These are phyloP conservation scores for Canariomyces notabilis DNA, from an alignment of 2,329 filamentous ascomycete species.

Conservation along the genomic window DNA sequence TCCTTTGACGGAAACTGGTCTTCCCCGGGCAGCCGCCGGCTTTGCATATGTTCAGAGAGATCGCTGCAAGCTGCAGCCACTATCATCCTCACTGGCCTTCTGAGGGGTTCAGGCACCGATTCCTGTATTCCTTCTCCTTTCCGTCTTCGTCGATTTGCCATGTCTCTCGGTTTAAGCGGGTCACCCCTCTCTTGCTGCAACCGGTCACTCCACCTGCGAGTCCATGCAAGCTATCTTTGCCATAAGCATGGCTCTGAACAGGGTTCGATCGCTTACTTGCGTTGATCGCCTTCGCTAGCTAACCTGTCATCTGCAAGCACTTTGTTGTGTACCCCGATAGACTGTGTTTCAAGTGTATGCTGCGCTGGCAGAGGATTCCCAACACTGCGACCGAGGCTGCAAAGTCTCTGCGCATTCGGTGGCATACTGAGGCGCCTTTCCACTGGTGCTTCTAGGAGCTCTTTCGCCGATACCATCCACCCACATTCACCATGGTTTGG, in stretches of 20 bases:
- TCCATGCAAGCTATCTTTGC: conserved; percentile 11
- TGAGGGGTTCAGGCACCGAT: not conserved
- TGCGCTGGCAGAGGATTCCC: conserved; percentile 5
- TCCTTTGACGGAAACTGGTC: too few relatives aligned
- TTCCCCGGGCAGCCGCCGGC: not conserved
- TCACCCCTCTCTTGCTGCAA: conserved; percentile 3
- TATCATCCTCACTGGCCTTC: not conserved
- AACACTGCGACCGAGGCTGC: not conserved
- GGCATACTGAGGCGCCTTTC: too few relatives aligned
- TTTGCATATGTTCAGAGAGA: not conserved
- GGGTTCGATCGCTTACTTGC: conserved; percentile 2
- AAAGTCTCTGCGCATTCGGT: not conserved
- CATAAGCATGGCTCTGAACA: not conserved
- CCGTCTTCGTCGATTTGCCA: not conserved
- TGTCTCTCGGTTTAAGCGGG: not conserved
- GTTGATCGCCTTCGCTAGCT: conserved; percentile 8
- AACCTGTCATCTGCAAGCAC: conserved; percentile 16
- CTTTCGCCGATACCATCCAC: too few relatives aligned
- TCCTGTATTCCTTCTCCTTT: not conserved
- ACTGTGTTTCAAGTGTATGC: conserved; percentile 12
- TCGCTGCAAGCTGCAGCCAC: conserved; percentile 1
- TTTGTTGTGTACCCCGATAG: conserved; percentile 8
- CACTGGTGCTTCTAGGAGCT: too few relatives aligned
- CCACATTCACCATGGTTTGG: too few relatives aligned
- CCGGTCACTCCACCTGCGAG: conserved; percentile 12